Conservation (phyloP, 2,329 filamentous ascomycete genomes). For the Podosphaera leucotricha region DNA sequence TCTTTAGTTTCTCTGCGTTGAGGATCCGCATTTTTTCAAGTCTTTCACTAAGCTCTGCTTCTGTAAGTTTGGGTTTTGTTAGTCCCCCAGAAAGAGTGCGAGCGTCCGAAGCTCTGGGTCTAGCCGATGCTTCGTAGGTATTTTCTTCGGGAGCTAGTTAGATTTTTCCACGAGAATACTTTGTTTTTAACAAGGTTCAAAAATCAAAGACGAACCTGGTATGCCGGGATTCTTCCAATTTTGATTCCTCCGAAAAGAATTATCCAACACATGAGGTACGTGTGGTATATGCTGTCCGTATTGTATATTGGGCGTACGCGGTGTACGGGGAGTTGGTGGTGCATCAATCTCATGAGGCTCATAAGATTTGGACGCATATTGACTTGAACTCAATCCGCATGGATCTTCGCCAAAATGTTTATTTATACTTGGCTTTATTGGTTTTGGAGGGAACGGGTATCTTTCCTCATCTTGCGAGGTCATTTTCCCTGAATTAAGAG, state of each 20-base stretch:
- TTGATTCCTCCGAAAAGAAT: neutral
- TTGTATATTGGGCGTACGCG: too few relatives aligned
- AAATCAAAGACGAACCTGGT: neutral
- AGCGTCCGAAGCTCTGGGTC: conserved; percentile 27
- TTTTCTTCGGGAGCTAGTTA: neutral
- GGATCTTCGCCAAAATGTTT: neutral
- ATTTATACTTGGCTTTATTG: neutral
- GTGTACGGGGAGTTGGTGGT: too few relatives aligned
- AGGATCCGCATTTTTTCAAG: conserved; percentile 37
- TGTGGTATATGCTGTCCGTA: too few relatives aligned
- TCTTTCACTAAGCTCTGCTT: conserved; percentile 35
- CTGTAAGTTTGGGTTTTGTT: conserved; percentile 35
- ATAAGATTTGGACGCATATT: neutral
- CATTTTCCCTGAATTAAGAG: too few relatives aligned
- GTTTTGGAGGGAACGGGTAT: too few relatives aligned
- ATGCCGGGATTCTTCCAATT: neutral
- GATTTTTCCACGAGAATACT: neutral
- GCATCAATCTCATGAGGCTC: neutral
- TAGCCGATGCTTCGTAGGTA: conserved; percentile 2
- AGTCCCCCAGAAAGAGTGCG: conserved; percentile 28
- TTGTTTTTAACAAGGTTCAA: neutral
- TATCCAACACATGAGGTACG: too few relatives aligned
- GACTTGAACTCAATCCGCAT: neutral
- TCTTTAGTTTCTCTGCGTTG: conserved; percentile 32
- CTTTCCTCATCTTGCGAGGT: too few relatives aligned